These are phyloP conservation scores for Anthracocystis walkeri DNA, from an alignment of 1,284 basidiomycete species.

Conservation along the genomic window DNA sequence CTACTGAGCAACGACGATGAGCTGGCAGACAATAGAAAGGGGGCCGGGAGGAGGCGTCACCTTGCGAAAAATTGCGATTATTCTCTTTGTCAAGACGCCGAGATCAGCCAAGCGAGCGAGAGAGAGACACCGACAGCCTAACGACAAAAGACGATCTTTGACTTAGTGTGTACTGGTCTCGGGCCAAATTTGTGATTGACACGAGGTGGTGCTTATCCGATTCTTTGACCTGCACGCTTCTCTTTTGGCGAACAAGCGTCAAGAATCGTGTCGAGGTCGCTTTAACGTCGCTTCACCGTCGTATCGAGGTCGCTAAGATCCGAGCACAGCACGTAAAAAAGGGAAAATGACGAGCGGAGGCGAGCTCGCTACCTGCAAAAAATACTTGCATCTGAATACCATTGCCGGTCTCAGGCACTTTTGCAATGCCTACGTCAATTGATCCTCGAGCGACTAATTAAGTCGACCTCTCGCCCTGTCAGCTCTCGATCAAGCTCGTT, in stretches of 20 bases:
- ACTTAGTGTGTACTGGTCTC: too few relatives aligned
- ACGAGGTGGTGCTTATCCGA: too few relatives aligned
- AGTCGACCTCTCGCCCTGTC: background rate
- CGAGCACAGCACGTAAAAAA: background rate
- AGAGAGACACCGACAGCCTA: background rate
- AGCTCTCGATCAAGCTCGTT: background rate
- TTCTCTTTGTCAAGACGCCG: constrained; percentile 3
- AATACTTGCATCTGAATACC: background rate
- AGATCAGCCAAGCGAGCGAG: background rate
- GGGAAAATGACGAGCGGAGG: background rate
- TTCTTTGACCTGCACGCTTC: too few relatives aligned
- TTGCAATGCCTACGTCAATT: background rate
- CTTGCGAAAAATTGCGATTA: background rate
- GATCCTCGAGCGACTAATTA: background rate
- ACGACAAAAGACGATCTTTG: background rate
- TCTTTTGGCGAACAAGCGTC: too few relatives aligned
- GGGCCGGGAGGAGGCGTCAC: background rate
- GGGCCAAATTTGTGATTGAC: too few relatives aligned
- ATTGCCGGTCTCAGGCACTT: background rate
- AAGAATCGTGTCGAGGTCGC: background rate
- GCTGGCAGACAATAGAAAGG: background rate
- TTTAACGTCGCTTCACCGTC: background rate
- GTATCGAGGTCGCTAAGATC: background rate
- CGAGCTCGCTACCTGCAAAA: constrained; percentile 2
- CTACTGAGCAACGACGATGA: background rate